These are phyloP conservation scores for Nicotiana tomentosiformis DNA, from an alignment of 257 asterid species.

Conservation along the genomic window DNA sequence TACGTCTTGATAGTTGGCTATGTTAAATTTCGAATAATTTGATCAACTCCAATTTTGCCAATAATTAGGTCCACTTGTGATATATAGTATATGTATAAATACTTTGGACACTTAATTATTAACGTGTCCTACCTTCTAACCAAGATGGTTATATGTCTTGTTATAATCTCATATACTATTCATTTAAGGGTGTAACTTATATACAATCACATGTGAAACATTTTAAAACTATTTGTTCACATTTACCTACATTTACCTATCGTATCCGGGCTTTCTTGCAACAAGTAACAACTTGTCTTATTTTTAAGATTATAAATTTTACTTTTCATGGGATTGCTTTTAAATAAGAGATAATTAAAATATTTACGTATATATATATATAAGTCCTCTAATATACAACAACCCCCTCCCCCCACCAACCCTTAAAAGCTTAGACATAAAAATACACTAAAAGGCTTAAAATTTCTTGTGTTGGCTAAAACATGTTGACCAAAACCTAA, in stretches of 20 bases:
- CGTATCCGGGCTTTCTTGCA: neutral
- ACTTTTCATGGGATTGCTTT: neutral
- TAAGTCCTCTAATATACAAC: no score
- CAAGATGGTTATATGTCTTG: neutral
- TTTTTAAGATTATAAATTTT: neutral
- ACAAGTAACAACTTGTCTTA: neutral
- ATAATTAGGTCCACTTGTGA: conserved; percentile 1
- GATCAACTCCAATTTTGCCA: neutral
- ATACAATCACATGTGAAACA: neutral
- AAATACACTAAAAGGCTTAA: neutral
- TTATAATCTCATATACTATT: neutral
- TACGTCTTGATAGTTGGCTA: neutral
- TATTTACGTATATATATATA: no score
- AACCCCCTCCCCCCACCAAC: no score
- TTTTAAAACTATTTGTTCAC: no score
- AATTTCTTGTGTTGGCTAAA: conserved; percentile 3
- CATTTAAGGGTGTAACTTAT: neutral
- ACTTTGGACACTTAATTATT: neutral
- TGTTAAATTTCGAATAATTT: neutral
- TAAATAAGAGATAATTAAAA: neutral
- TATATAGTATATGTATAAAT: neutral
- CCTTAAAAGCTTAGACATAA: neutral
- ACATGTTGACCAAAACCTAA: neutral
- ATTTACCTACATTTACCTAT: neutral
- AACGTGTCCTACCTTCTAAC: conserved; percentile 2